These are phyloP conservation scores for Cyberlindnera sargentensis DNA, from an alignment of 805 yeast genomes.

Conservation along the genomic window DNA sequence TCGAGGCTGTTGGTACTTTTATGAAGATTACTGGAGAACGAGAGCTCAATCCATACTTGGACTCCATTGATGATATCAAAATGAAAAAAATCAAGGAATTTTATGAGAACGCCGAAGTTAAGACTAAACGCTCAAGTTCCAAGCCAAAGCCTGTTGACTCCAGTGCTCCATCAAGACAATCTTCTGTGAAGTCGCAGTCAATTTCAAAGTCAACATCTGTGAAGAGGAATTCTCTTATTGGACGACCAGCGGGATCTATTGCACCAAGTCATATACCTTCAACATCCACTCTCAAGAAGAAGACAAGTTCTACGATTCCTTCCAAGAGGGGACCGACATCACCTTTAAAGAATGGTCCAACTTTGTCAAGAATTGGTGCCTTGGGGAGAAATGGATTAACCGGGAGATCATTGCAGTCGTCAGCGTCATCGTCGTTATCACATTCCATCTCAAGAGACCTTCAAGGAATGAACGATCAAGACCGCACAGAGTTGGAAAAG, in stretches of 20 bases:
- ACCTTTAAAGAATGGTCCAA: slow-evolving; percentile 43
- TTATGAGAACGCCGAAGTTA: slow-evolving; percentile 48
- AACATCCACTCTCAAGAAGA: slow-evolving; percentile 10
- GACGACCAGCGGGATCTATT: slow-evolving; percentile 7
- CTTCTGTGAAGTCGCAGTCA: slow-evolving; percentile 10
- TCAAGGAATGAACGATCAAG: slow-evolving; percentile 12
- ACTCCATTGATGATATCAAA: slow-evolving; percentile 71
- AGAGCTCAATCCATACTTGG: slow-evolving; percentile 51
- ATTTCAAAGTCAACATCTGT: slow-evolving; percentile 1
- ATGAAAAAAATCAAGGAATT: slow-evolving; percentile 59
- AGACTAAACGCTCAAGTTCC: slow-evolving; percentile 28
- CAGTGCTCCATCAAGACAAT: slow-evolving; percentile 6
- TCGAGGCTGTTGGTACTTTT: slow-evolving; percentile 71
- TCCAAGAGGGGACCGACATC: slow-evolving; percentile 66
- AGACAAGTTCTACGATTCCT: slow-evolving; percentile 37
- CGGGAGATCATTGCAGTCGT: slow-evolving; percentile 33
- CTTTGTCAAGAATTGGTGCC: slow-evolving; percentile 21
- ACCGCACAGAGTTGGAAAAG: slow-evolving; percentile 38
- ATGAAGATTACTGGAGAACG: slow-evolving; percentile 80
- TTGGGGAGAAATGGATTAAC: slow-evolving; percentile 29
- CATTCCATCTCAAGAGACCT: slow-evolving; percentile 1
- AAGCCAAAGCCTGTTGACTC: slow-evolving; percentile 19
- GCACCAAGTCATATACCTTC: slow-evolving; percentile 5
- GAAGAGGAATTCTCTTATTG: slow-evolving; percentile 10
- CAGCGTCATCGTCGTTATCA: slow-evolving; percentile 18